Conservation (phyloP, 148 eudicot species). For the Rhododendron mucronatum region DNA sequence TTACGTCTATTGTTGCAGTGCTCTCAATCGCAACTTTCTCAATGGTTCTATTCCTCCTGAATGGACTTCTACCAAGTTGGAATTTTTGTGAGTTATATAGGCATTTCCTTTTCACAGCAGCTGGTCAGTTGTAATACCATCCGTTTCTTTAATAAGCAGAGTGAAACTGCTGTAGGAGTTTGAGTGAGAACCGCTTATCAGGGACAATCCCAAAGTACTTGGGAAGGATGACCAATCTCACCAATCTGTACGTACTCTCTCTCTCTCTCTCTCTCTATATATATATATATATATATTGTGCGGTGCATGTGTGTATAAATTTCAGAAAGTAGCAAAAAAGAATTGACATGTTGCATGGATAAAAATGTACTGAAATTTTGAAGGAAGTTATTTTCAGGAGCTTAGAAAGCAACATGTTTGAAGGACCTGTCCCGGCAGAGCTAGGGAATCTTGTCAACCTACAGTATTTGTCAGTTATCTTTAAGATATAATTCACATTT, state of each 20-base stretch:
- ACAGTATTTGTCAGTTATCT: too few relatives aligned
- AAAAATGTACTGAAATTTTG: too few relatives aligned
- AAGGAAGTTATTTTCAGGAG: too few relatives aligned
- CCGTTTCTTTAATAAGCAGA: neutral
- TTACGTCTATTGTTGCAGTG: constrained; percentile 24
- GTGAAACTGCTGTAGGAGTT: constrained; percentile 25
- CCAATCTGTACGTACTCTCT: constrained; percentile 27
- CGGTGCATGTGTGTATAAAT: neutral
- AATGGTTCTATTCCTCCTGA: constrained; percentile 42
- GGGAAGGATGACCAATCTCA: constrained; percentile 42
- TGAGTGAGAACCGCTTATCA: constrained; percentile 42
- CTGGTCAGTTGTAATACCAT: too few relatives aligned
- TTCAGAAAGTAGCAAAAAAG: neutral
- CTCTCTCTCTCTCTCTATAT: neutral
- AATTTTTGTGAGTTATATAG: constrained; percentile 17
- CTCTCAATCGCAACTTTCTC: constrained; percentile 36
- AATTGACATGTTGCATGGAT: too few relatives aligned
- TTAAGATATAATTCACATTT: too few relatives aligned
- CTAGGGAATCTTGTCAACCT: too few relatives aligned
- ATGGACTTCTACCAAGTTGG: constrained; percentile 40
- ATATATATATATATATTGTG: too few relatives aligned
- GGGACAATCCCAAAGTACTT: constrained; percentile 46
- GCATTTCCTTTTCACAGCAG: neutral
- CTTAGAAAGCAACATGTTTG: too few relatives aligned
- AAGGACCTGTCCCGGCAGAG: too few relatives aligned